Evolutionary conservation across 768 basidiomycete species (phyloP), one percentile per base, ranked within the genome.

Genomic region (Xerocomus spinulosus): DNA sequence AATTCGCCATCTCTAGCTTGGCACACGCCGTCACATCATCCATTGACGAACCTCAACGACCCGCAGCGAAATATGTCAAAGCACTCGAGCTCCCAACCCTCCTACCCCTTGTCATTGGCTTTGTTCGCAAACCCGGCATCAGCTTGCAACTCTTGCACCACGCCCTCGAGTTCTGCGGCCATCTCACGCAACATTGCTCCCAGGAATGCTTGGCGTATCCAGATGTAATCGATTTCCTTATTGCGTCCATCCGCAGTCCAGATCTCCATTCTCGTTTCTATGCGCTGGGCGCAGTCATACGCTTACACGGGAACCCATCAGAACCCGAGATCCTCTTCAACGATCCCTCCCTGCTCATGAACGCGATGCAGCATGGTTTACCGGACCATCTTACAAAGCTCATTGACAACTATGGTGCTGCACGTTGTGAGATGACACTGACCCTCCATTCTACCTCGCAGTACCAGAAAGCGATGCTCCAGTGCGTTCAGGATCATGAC

Each of bases 401-500:
- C 46, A 57, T 82, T 51, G 60, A 70, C 55, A 62, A 70, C 47
- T 84, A 82, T 51, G 82, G 81, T 0, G 49, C 61, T 17, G 58
- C 53, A 20, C 65, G 67, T 18, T 76, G 75, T 58, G 84, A 86
- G 38, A 70, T 70, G 2, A 72, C 60, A 30, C 47, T 78, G 14
- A 76, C 72, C 0, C 59, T 80, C 42, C 50, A 54, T 10, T 70
- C 72, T 13, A 54, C 72, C 8, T 33, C 40, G 4, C 76, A 80
- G 3, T 79, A 73, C 56, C 77, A 79, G 47, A 64, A 67, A 3
- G 80, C 79, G 9, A 79, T 85, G 75, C 69, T 80, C 66, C 46
- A 64, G 13, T 73, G 64, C 49, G 70, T 70, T 0, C 70, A 74
- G 42, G 73, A 78, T 52, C 66, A 61, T 26, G 73, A 85, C 55